Percentiles rank a stretch among this genome's conserved stretches.
These are phyloP conservation scores for Solanum sejunctum DNA, from an alignment of 257 asterid species.

Conservation along the genomic window DNA sequence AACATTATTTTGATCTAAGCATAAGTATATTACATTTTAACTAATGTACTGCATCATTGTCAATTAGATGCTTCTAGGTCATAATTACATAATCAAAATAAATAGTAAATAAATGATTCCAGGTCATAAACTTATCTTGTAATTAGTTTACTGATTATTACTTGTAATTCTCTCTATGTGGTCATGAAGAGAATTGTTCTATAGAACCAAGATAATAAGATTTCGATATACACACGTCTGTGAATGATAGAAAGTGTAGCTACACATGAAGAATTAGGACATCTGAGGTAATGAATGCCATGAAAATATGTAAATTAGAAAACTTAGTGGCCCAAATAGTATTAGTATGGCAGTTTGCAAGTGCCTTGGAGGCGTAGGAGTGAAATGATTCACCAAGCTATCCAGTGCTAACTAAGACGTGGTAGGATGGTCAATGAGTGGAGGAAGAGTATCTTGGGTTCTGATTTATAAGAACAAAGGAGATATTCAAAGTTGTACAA, in stretches of 20 bases:
- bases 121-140: background rate
- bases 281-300: background rate
- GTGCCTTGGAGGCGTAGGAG: background rate
- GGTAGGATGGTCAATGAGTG: background rate
- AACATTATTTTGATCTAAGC: background rate
- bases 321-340: background rate
- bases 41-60: background rate
- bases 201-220: background rate
- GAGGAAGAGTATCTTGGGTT: background rate
- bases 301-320: background rate
- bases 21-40: background rate
- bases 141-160: background rate
- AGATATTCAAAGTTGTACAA: background rate
- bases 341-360: background rate
- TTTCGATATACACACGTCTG: background rate
- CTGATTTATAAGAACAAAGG: background rate
- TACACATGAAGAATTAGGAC: background rate
- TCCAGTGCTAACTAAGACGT: background rate
- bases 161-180: background rate
- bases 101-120: background rate
- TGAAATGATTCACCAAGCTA: background rate
- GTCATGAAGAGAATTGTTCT: background rate
- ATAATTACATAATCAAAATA: background rate
- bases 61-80: background rate
- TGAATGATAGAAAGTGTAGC: background rate